Percentiles rank a stretch among this genome's conserved stretches.
phyloP scores from a whole-genome alignment of 805 yeast species.

The Metschnikowia shivogae region DNA sequence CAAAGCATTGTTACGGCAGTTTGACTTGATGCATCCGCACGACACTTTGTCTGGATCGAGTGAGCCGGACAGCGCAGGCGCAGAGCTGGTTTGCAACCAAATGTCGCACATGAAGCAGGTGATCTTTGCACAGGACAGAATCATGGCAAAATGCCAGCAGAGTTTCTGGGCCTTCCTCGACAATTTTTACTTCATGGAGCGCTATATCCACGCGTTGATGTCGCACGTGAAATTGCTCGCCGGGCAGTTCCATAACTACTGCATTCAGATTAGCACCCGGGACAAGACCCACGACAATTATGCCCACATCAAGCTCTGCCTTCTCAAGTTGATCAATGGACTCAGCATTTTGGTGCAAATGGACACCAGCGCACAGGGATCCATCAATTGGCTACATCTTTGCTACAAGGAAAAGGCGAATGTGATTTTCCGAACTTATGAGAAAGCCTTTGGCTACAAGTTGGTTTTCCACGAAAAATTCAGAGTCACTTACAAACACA shows the following conservation, averaged over 20 bases:
- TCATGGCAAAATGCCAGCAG: neutral
- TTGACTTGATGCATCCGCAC: neutral
- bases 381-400: neutral
- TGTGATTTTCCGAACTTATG: neutral
- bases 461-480: conserved; percentile 2
- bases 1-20: conserved; percentile 1
- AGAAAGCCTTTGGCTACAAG: conserved; percentile 1
- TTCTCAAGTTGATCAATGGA: neutral
- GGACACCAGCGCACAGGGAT: neutral
- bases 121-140: neutral
- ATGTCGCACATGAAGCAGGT: conserved; percentile 1
- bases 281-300: neutral
- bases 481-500: neutral
- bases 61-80: neutral
- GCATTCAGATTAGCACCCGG: neutral
- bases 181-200: neutral
- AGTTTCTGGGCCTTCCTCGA: neutral
- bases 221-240: neutral
- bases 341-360: neutral
- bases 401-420: neutral
- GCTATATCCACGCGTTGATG: conserved; percentile 1
- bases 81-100: conserved; percentile 2
- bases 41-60: neutral
- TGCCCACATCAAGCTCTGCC: neutral
- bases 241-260: neutral